phyloP scores from a whole-genome alignment of 768 basidiomycete genomes.

The Tylopilus balloui region DNA sequence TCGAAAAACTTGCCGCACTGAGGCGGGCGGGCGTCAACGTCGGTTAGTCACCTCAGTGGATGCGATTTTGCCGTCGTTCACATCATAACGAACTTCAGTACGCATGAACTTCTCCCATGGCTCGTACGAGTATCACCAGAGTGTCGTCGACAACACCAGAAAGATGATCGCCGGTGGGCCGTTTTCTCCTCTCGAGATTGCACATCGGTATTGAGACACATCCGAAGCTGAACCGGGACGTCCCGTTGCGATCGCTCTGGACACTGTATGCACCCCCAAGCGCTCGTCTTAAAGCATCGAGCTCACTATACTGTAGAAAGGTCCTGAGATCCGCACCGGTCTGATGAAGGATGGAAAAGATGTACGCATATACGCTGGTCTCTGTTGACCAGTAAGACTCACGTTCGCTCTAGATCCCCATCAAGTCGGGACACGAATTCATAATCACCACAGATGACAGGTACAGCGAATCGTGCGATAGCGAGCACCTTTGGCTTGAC shows the following conservation, averaged over 20 bases:
- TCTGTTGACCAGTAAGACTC: not conserved
- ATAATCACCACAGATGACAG: constrained; percentile 79
- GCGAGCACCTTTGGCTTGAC: constrained; percentile 87
- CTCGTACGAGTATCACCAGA: constrained; percentile 97
- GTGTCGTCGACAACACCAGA: constrained; percentile 96
- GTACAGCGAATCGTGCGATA: constrained; percentile 74
- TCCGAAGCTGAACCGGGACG: constrained; percentile 60
- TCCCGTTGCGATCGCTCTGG: constrained; percentile 94
- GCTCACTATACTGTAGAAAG: constrained; percentile 61
- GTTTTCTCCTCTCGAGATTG: not conserved
- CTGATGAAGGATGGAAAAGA: constrained; percentile 83
- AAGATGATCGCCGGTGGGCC: constrained; percentile 71
- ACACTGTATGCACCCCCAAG: constrained; percentile 63
- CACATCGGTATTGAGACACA: constrained; percentile 2
- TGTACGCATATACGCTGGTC: constrained; percentile 45
- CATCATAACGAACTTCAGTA: constrained; percentile 45
- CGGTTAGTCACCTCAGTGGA: constrained; percentile 50
- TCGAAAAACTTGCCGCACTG: constrained; percentile 82
- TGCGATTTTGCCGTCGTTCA: constrained; percentile 2
- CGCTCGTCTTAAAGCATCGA: not conserved
- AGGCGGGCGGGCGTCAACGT: constrained; percentile 94
- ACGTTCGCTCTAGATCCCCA: constrained; percentile 53
- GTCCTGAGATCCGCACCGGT: constrained; percentile 98
- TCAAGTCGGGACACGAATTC: constrained; percentile 92
- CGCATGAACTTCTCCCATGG: constrained; percentile 99